phyloP scores from a whole-genome alignment of 2,329 filamentous ascomycete species.

The Colletotrichum gloeosporioides region DNA sequence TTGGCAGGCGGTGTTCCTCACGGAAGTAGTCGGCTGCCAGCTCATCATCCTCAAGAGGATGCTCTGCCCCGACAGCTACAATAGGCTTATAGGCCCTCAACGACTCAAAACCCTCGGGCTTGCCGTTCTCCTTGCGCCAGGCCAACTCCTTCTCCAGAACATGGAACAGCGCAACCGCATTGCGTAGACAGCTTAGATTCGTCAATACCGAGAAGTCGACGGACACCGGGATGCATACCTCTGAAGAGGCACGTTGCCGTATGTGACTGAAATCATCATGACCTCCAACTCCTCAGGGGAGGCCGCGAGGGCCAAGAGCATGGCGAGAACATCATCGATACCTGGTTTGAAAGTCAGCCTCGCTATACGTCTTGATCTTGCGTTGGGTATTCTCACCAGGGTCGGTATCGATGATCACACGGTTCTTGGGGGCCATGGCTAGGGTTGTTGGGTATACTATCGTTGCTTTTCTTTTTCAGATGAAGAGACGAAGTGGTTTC shows the following conservation, averaged over 20 bases:
- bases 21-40: constrained; percentile 88
- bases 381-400: constrained; percentile 61
- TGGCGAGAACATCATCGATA: constrained; percentile 88
- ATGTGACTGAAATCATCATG: constrained; percentile 85
- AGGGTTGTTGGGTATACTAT: neutral
- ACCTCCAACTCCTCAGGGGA: constrained; percentile 86
- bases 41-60: constrained; percentile 82
- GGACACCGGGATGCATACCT: constrained; percentile 56
- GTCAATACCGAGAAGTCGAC: neutral
- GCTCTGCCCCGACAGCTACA: constrained; percentile 85
- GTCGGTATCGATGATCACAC: constrained; percentile 96
- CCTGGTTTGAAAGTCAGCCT: constrained; percentile 48
- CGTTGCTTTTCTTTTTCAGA: neutral
- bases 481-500: neutral
- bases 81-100: constrained; percentile 78
- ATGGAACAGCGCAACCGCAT: constrained; percentile 89
- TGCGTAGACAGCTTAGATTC: constrained; percentile 74
- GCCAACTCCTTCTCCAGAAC: constrained; percentile 87
- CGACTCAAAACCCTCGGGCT: constrained; percentile 72
- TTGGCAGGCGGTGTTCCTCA: constrained; percentile 47
- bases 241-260: constrained; percentile 89
- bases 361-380: neutral
- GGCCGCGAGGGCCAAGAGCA: constrained; percentile 85
- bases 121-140: constrained; percentile 77
- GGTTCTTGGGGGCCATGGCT: constrained; percentile 69